Evolutionary conservation across 495 filamentous ascomycete species (phyloP).

Genomic region (Platismatia glauca): DNA sequence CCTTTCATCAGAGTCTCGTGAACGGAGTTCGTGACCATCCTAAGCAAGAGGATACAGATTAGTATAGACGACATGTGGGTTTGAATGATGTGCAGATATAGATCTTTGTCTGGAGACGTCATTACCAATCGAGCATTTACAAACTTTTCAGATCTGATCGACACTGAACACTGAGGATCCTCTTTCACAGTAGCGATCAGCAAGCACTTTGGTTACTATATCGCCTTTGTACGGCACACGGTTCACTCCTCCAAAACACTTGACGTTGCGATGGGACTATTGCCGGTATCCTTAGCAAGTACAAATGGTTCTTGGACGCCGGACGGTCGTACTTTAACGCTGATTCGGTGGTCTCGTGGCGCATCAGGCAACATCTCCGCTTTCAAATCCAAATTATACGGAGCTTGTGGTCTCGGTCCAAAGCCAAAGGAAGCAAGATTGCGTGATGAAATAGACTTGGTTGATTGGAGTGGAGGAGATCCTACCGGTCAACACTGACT

Average conservation of each 20-base stretch:
- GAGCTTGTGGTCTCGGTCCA: conserved; percentile 32
- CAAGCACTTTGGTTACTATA: no score
- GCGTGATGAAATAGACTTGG: conserved; percentile 39
- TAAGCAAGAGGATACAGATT: no score
- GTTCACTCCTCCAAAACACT: conserved; percentile 41
- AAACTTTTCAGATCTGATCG: no score
- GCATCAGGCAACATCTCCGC: conserved; percentile 25
- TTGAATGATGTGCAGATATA: no score
- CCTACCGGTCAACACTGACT: conserved; percentile 24
- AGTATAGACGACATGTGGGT: no score
- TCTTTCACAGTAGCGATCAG: no score
- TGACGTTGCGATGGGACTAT: conserved; percentile 33
- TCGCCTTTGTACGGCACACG: conserved; percentile 38
- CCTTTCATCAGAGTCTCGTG: no score
- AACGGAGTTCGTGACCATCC: no score
- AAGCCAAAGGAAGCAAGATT: conserved; percentile 36
- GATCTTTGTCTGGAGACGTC: no score
- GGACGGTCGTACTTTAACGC: conserved; percentile 7
- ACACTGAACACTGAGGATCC: no score
- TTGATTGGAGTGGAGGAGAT: conserved; percentile 13
- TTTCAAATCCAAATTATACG: conserved; percentile 33
- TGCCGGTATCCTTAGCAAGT: conserved; percentile 29
- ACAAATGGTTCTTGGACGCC: conserved; percentile 17
- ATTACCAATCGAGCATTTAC: no score
- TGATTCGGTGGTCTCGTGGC: conserved; percentile 6